Conservation (phyloP, 805 yeast species). For the Starmerella gropengiesseri region DNA sequence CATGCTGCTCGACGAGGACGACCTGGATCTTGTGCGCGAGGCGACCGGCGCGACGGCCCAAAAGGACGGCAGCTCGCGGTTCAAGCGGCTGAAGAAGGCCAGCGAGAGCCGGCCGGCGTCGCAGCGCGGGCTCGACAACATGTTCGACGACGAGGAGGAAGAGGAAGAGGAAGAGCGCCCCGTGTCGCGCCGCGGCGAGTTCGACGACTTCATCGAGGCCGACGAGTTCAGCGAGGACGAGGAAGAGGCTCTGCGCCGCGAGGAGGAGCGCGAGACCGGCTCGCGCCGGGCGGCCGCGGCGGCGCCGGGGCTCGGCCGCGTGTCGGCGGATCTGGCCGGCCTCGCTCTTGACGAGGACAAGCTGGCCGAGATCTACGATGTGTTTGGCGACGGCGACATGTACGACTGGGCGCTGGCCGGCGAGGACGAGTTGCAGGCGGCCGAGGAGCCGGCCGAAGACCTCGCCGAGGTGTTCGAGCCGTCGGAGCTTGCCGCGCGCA, state of each 20-base stretch:
- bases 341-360: constrained; percentile 81
- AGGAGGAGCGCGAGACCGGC: constrained; percentile 38
- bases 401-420: constrained; percentile 97
- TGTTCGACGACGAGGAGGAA: constrained; percentile 51
- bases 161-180: constrained; percentile 30
- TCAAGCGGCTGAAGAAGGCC: constrained; percentile 79
- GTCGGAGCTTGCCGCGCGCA: constrained; percentile 77
- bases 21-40: constrained; percentile 64
- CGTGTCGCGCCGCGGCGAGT: constrained; percentile 45
- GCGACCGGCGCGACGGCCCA: constrained; percentile 20
- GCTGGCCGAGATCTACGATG: constrained; percentile 83
- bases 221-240: constrained; percentile 74
- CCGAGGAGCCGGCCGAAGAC: constrained; percentile 21
- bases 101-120: constrained; percentile 28
- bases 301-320: constrained; percentile 16
- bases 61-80: constrained; percentile 37
- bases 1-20: constrained; percentile 77
- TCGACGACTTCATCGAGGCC: constrained; percentile 95
- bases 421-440: constrained; percentile 43
- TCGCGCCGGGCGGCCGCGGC: constrained; percentile 13
- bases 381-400: constrained; percentile 94
- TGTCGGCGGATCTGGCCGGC: constrained; percentile 31
- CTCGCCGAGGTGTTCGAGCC: constrained; percentile 90
- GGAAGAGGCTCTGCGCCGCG: constrained; percentile 52
- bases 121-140: constrained; percentile 40